A percentile compares a stretch with the other conserved stretches of the same genome.
These are phyloP conservation scores for Phytophthora idaei DNA, from an alignment of 352 stramenopile species.

Conservation along the genomic window DNA sequence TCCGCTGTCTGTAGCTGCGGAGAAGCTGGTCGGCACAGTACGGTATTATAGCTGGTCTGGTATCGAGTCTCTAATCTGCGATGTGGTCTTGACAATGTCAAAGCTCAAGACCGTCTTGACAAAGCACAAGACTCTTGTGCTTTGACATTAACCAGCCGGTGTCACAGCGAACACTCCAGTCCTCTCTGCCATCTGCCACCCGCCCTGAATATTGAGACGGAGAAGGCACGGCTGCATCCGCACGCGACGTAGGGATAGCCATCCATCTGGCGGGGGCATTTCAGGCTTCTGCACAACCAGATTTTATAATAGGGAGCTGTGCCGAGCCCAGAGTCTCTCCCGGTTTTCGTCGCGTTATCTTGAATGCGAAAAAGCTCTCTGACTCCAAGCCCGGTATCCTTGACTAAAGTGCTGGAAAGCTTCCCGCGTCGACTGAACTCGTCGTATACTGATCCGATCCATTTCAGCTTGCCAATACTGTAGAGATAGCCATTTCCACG, in stretches of 20 bases:
- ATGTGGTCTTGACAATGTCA: too few species aligned
- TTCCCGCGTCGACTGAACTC: constrained; percentile 10
- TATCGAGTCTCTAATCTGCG: neutral
- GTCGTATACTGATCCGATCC: constrained; percentile 3
- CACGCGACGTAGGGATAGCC: constrained; percentile 10
- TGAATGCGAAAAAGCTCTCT: constrained; percentile 6
- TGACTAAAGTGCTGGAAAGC: constrained; percentile 9
- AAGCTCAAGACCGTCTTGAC: too few species aligned
- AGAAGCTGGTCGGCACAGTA: neutral
- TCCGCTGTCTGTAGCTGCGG: constrained; percentile 4
- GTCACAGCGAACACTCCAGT: neutral
- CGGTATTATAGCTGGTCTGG: constrained; percentile 3
- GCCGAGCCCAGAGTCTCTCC: constrained; percentile 15
- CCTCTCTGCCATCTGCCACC: constrained; percentile 21
- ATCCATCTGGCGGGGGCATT: constrained; percentile 18
- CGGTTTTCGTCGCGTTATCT: constrained; percentile 8
- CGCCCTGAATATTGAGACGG: constrained; percentile 5
- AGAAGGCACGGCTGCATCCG: constrained; percentile 5
- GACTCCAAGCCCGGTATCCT: constrained; percentile 2
- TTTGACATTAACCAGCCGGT: constrained; percentile 12
- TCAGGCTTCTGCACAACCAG: neutral
- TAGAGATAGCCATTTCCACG: neutral
- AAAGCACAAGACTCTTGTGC: neutral
- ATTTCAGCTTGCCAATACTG: neutral
- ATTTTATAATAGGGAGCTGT: neutral